Base-by-base conservation (phyloP, 2,329 filamentous ascomycete genomes). In the Myriosclerotinia curreyana region DNA sequence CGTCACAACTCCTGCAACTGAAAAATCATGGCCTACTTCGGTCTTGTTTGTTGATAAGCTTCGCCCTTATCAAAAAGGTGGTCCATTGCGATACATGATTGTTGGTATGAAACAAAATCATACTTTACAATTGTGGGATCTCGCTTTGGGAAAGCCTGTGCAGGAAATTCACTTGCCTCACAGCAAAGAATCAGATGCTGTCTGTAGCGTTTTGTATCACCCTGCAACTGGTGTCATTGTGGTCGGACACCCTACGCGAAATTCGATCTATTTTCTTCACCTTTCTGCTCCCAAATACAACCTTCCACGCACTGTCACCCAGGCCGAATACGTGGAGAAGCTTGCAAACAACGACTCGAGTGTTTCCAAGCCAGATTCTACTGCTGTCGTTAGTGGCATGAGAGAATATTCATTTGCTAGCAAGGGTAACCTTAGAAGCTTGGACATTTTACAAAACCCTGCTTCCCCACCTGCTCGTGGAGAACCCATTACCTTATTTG, bases 31-130 rank as follows among this genome's bases (percentile, higher is more conserved):
- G 88, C 94, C 96, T 8, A 98, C 94, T 3, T 98, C 95, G 31
- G 91, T 99, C 65, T 84, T 96, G 75, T 89, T 99, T 77, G 87
- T 99, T 71, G 95, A 99, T 79, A 99, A 98, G 82, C 87, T 93
- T 77, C 90, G 93, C 68, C 92, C 95, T 53, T 97, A 96, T 77
- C 86, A 88, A 79, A 96, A 95, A 79, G 89, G 90, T 66, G 89
- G 90, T 73, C 93, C 96, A 55, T 82, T 97, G 68, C 87, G 95
- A 67, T 99, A 99, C 79, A 89, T 99, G 80, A 88, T 99, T 75
- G 91, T 99, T 67, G 95, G 95, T 72, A 92, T 98, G 86, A 97
- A 98, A 80, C 95, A 99, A 77, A 99, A 99, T 77, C 95, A 99
- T 79, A 96, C 94, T 64, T 86, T 99, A 67, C 96, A 99, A 81